These are phyloP conservation scores for Trametes sp. DNA, from an alignment of 1,284 basidiomycete genomes.

Conservation along the genomic window DNA sequence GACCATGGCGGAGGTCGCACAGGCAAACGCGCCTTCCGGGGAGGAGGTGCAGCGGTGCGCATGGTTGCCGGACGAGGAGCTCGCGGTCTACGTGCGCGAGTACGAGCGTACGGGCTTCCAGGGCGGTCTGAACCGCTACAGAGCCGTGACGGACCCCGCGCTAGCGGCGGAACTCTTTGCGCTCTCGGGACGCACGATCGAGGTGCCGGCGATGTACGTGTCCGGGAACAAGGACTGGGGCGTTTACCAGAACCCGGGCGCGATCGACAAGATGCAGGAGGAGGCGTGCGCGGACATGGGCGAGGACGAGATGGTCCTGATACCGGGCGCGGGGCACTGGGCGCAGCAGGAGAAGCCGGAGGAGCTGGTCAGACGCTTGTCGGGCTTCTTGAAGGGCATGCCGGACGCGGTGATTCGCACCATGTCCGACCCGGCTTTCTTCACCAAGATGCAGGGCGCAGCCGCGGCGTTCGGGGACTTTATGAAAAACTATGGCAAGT, in stretches of 20 bases:
- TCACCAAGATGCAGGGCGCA: no score
- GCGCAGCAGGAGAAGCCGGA: conserved; percentile 54
- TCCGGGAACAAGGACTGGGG: conserved; percentile 67
- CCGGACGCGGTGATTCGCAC: neutral
- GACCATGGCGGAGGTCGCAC: conserved; percentile 60
- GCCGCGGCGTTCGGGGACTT: no score
- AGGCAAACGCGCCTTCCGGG: conserved; percentile 35
- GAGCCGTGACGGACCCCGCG: conserved; percentile 39
- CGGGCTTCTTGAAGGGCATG: neutral
- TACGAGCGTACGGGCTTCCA: conserved; percentile 66
- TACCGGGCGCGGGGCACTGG: conserved; percentile 70
- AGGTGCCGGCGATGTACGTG: conserved; percentile 61
- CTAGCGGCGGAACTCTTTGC: conserved; percentile 30
- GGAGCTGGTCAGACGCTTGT: conserved; percentile 41
- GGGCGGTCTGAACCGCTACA: conserved; percentile 65
- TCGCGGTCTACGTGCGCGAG: conserved; percentile 56
- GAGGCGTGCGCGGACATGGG: conserved; percentile 40
- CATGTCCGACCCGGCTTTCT: neutral
- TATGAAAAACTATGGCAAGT: no score
- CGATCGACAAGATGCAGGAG: conserved; percentile 51
- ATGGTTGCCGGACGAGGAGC: conserved; percentile 60
- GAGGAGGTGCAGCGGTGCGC: conserved; percentile 39
- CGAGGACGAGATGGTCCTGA: conserved; percentile 56
- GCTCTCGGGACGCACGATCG: conserved; percentile 48
- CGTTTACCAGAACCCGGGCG: conserved; percentile 60